Evolutionary conservation across 306 rosid species (phyloP), one percentile per base, ranked within the genome.

Genomic region (Malus asiatica): DNA sequence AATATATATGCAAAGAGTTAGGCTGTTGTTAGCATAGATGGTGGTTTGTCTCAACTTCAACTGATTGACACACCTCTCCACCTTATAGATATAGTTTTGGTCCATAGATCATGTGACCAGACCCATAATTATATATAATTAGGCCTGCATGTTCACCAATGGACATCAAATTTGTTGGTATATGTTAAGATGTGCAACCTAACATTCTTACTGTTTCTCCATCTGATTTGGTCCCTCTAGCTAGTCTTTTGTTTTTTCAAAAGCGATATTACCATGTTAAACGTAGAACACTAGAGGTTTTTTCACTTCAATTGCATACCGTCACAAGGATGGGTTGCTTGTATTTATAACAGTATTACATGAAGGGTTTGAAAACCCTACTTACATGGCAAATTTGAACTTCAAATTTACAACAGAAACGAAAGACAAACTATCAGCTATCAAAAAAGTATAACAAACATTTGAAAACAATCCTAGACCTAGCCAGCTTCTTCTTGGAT

Each of bases 11-110:
- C 12, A 10, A 6, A 10, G 64, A 22, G 66, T 59, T 64, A 8
- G 68, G 44, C 45, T 64, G 45, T 64, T 66, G 45, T 64, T 66
- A 64, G 35, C 58, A 53, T 48, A 5, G 8, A 48, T 75, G 59
- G 76, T 35, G 83, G 83, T 33, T 48, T 82, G 4, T 51, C 35
- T 74, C 70, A 52, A 77, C 68, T 52, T 82, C 57, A 66, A 67
- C 27, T 5, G 38, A 72, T 25, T 53, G 77, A 58, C 60, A 64
- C 52, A 70, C 53, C 45, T 20, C 42, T 63, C 67, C 75, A 71
- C 61, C 78, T 44, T 66, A n/a, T 13, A 72, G 16, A 25, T 3
- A 40, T 70, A 23, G 3, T n/a, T 30, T 68, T 70, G 66, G 12
- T 45, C 32, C 69, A 45, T 60, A 20, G 23, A 57, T 57, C 66